Percentiles rank a stretch among this genome's conserved stretches.
phyloP scores from a whole-genome alignment of 495 filamentous ascomycete species.

The Letharia lupina region DNA sequence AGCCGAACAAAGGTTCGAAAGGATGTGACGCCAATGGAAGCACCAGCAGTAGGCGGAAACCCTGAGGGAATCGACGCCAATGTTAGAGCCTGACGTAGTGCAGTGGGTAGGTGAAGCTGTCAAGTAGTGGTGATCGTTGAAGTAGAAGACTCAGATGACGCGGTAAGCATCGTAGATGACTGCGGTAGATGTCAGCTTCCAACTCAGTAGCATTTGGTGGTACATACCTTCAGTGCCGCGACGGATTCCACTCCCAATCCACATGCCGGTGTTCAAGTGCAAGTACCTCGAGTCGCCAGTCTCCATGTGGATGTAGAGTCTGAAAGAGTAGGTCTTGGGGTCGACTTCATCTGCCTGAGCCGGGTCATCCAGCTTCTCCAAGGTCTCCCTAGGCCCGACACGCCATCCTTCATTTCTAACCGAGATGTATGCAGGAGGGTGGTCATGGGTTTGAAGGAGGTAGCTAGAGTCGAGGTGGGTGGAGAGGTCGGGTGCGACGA shows the following conservation, averaged over 20 bases:
- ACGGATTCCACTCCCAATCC: slow-evolving; percentile 52
- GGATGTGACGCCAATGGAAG: not conserved
- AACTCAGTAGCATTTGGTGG: not conserved
- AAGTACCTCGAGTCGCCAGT: slow-evolving; percentile 53
- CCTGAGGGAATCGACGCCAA: not conserved
- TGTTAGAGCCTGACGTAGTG: not conserved
- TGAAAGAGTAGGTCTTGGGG: slow-evolving; percentile 49
- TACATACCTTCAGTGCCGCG: slow-evolving; percentile 47
- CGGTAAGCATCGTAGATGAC: slow-evolving; percentile 30
- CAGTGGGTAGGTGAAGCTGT: not conserved
- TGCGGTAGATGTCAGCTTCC: slow-evolving; percentile 10
- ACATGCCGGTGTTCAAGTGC: slow-evolving; percentile 55
- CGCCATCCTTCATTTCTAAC: slow-evolving; percentile 51
- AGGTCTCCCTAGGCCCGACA: slow-evolving; percentile 48
- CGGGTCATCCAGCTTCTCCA: slow-evolving; percentile 50
- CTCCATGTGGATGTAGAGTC: slow-evolving; percentile 51
- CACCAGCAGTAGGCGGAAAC: not conserved
- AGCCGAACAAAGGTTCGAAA: not conserved
- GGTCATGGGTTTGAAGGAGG: slow-evolving; percentile 50
- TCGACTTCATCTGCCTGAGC: slow-evolving; percentile 43
- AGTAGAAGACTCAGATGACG: slow-evolving; percentile 20
- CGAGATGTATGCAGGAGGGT: slow-evolving; percentile 51
- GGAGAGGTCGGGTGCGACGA: slow-evolving; percentile 47
- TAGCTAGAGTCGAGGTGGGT: slow-evolving; percentile 47
- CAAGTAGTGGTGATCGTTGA: not conserved